Evolutionary conservation across 192 early-diverging fungal genomes (phyloP).

Genomic region (Backusella morwellensis): DNA sequence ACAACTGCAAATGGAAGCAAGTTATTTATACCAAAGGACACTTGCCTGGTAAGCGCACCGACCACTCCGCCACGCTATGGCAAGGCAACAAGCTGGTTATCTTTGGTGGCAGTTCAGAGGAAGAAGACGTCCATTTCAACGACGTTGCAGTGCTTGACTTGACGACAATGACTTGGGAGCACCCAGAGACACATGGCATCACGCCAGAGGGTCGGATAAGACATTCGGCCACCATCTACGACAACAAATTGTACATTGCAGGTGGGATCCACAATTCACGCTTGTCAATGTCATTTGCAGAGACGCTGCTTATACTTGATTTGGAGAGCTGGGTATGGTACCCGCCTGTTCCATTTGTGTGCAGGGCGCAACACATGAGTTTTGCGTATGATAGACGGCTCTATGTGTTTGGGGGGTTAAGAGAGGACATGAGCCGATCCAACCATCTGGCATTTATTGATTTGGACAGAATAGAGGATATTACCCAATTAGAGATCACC

Average conservation of each 20-base stretch:
- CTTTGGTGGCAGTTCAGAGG: constrained; percentile 53
- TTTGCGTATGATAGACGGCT: constrained; percentile 53
- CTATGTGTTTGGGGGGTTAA: constrained; percentile 60
- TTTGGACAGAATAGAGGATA: constrained; percentile 30
- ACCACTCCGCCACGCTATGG: constrained; percentile 63
- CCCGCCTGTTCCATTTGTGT: constrained; percentile 50
- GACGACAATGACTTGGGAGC: constrained; percentile 58
- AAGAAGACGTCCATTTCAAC: constrained; percentile 49
- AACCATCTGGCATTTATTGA: constrained; percentile 57
- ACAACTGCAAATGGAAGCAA: constrained; percentile 42
- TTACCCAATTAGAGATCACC: constrained; percentile 48
- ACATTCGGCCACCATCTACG: constrained; percentile 60
- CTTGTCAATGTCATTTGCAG: constrained; percentile 22
- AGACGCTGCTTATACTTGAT: constrained; percentile 47
- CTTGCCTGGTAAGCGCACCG: constrained; percentile 49
- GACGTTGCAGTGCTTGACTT: constrained; percentile 59
- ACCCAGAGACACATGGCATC: constrained; percentile 47
- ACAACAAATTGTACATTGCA: constrained; percentile 63
- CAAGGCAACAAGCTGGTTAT: constrained; percentile 55
- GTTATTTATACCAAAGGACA: constrained; percentile 51
- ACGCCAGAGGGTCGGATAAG: constrained; percentile 51
- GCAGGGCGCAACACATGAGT: constrained; percentile 53
- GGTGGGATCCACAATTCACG: constrained; percentile 42
- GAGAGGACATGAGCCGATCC: constrained; percentile 55
- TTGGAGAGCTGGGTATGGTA: constrained; percentile 57